phyloP scores from a whole-genome alignment of 192 early-diverging fungal species.

The Linderina pennispora region DNA sequence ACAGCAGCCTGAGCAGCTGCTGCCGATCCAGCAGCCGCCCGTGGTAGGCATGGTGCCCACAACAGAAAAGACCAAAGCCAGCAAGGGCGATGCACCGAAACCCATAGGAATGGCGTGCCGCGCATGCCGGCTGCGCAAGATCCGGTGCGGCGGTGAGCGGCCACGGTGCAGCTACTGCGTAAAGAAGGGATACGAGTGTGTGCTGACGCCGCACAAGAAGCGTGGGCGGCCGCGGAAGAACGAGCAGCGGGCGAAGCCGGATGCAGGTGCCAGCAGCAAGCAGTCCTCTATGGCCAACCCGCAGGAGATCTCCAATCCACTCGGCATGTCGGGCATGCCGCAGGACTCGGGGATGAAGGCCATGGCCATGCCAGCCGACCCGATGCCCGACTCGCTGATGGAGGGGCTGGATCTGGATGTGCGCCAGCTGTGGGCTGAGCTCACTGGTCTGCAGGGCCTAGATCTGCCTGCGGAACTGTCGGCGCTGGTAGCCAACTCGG shows the following conservation, averaged over 20 bases:
- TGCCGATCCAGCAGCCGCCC: neutral
- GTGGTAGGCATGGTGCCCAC: neutral
- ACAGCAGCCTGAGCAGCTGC: neutral
- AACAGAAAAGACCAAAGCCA: conserved; percentile 1
- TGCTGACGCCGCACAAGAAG: conserved; percentile 44
- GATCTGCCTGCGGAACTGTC: conserved; percentile 31
- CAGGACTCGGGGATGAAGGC: neutral
- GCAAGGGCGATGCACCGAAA: neutral
- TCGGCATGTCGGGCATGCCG: no score
- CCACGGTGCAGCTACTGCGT: conserved; percentile 46
- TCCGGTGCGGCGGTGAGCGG: conserved; percentile 43
- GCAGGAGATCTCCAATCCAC: no score
- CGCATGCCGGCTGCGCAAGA: conserved; percentile 43
- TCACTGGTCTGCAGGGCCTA: conserved; percentile 29
- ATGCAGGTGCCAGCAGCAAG: neutral
- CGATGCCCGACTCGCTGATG: neutral
- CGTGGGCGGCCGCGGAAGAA: conserved; percentile 37
- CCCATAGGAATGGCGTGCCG: conserved; percentile 46
- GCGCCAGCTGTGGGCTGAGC: conserved; percentile 30
- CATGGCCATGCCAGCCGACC: conserved; percentile 1
- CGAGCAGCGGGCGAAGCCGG: conserved; percentile 1
- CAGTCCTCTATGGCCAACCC: neutral
- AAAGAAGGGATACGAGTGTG: conserved; percentile 39
- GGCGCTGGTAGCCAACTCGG: conserved; percentile 18
- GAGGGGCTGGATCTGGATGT: conserved; percentile 29